Percentiles rank a stretch among this genome's conserved stretches.
Evolutionary conservation across 306 rosid genomes (phyloP).

Genomic region (Citrullus mucosospermus): DNA sequence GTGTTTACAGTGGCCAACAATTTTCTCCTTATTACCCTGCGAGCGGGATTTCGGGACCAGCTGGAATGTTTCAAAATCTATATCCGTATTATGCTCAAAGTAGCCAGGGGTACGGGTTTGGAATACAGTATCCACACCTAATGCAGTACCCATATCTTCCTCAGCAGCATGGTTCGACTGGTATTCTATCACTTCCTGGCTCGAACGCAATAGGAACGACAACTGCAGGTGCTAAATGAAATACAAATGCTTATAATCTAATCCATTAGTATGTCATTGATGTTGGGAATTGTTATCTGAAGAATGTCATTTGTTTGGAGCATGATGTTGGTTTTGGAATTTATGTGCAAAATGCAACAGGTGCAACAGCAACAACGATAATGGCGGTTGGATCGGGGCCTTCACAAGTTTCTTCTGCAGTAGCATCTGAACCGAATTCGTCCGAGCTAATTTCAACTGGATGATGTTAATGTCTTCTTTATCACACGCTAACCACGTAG

Average conservation of each 20-base stretch:
- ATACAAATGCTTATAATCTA: neutral
- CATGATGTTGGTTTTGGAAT: constrained; percentile 1
- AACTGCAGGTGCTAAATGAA: constrained; percentile 32
- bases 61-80: constrained; percentile 42
- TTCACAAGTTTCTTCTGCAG: constrained; percentile 41
- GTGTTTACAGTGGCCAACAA: constrained; percentile 81
- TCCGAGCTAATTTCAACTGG: constrained; percentile 21
- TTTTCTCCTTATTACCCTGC: constrained; percentile 53
- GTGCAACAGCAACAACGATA: constrained; percentile 19
- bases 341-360: constrained; percentile 14
- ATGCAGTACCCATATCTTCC: constrained; percentile 55
- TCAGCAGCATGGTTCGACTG: constrained; percentile 48
- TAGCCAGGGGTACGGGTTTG: constrained; percentile 45
- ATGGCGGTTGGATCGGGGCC: constrained; percentile 12
- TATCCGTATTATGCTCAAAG: constrained; percentile 72
- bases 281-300: neutral
- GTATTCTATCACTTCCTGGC: constrained; percentile 56
- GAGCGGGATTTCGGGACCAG: constrained; percentile 40
- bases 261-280: neutral
- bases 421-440: constrained; percentile 42
- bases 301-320: neutral
- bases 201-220: constrained; percentile 32
- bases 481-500: constrained; percentile 32
- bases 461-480: neutral
- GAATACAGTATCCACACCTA: constrained; percentile 60